phyloP scores from a whole-genome alignment of 192 early-diverging fungal species.

The Coemansia sp. region DNA sequence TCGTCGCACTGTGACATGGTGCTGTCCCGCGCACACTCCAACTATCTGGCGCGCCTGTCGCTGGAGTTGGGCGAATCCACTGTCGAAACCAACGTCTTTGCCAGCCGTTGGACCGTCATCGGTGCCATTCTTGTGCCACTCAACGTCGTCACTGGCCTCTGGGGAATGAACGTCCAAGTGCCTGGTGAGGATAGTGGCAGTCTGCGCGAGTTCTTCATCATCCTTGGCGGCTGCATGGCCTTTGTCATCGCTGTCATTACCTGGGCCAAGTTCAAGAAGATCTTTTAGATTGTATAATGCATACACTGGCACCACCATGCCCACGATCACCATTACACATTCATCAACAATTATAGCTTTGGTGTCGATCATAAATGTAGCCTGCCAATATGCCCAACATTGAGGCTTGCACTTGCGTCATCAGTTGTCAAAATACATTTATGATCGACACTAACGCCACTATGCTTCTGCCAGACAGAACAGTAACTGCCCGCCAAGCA shows the following conservation, averaged over 20 bases:
- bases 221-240: conserved; percentile 27
- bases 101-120: conserved; percentile 81
- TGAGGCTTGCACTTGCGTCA: too few species aligned
- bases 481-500: too few species aligned
- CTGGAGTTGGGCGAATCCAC: conserved; percentile 67
- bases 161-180: conserved; percentile 59
- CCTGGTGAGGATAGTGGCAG: conserved; percentile 31
- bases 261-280: conserved; percentile 40
- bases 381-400: too few species aligned
- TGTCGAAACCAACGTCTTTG: conserved; percentile 79
- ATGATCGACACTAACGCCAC: too few species aligned
- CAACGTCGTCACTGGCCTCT: conserved; percentile 80
- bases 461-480: too few species aligned
- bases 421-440: too few species aligned
- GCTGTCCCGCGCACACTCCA: conserved; percentile 68
- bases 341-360: too few species aligned
- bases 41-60: conserved; percentile 69
- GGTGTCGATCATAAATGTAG: too few species aligned
- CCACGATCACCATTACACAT: too few species aligned
- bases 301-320: too few species aligned
- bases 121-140: conserved; percentile 87
- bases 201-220: conserved; percentile 30
- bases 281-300: conserved; percentile 39
- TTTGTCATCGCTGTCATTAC: conserved; percentile 39
- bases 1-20: conserved; percentile 71